Evolutionary conservation across 1,139 yeast species (phyloP).

Genomic region (Scheffersomyces illinoinensis): DNA sequence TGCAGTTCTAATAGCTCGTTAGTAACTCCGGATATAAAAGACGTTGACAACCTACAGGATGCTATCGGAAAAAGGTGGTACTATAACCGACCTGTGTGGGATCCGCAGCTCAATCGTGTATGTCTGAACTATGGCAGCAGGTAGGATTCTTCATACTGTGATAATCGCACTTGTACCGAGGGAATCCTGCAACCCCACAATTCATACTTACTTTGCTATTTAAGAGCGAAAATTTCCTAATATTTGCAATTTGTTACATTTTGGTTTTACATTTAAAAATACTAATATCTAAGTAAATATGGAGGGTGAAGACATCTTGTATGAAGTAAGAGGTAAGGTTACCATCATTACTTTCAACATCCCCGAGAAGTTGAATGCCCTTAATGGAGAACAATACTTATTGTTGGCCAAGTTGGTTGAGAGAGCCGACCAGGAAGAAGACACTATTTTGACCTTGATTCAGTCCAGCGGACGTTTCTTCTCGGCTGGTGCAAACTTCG

Average conservation of each 20-base stretch:
- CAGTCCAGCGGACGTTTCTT: constrained; percentile 76
- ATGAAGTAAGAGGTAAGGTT: constrained; percentile 55
- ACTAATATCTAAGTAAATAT: constrained; percentile 2
- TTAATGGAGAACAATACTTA: constrained; percentile 66
- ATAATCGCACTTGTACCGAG: neutral
- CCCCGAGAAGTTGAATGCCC: constrained; percentile 66
- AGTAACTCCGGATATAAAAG: neutral
- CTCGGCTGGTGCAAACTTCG: constrained; percentile 83
- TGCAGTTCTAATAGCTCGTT: neutral
- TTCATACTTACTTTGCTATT: neutral
- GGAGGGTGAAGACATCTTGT: constrained; percentile 30
- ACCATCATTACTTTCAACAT: constrained; percentile 68
- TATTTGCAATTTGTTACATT: neutral
- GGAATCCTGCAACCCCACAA: neutral
- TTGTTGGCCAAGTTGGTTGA: constrained; percentile 61
- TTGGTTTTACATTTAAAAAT: neutral
- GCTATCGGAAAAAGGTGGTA: neutral
- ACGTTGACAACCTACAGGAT: neutral
- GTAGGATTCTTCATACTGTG: neutral
- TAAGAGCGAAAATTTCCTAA: neutral
- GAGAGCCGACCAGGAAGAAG: constrained; percentile 65
- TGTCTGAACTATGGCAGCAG: neutral
- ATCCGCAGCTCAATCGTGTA: no score
- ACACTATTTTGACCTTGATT: constrained; percentile 65
- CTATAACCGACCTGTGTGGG: neutral